Evolutionary conservation across 305 asterid genomes (phyloP).

Genomic region (Solanum hybrid): DNA sequence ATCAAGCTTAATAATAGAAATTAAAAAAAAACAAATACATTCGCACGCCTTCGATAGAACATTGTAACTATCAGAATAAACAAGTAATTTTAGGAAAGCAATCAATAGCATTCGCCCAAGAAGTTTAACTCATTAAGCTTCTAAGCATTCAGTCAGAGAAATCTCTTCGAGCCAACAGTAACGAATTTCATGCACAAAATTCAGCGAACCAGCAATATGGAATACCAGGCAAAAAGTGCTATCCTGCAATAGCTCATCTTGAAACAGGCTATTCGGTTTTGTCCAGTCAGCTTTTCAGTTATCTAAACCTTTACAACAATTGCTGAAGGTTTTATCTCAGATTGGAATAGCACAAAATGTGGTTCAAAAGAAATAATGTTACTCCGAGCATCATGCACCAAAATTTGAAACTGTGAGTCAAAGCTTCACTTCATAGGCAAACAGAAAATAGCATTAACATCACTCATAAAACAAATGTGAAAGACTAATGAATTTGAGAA

Average conservation of each 20-base stretch:
- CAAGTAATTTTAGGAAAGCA: neutral
- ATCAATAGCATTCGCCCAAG: neutral
- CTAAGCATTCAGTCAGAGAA: neutral
- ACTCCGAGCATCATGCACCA: neutral
- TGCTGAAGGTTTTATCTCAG: neutral
- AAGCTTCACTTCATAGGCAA: neutral
- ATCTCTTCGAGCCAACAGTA: neutral
- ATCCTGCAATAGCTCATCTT: neutral
- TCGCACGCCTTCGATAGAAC: neutral
- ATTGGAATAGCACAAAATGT: neutral
- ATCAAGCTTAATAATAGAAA: neutral
- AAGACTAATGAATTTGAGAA: constrained; percentile 2
- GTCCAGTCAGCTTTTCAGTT: neutral
- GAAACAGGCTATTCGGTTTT: neutral
- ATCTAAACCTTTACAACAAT: neutral
- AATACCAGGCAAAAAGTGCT: neutral
- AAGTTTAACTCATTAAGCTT: neutral
- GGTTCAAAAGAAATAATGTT: neutral
- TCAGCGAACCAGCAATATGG: neutral
- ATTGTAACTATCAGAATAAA: neutral
- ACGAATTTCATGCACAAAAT: neutral
- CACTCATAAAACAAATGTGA: neutral
- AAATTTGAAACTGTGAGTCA: neutral
- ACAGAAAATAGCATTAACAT: neutral
- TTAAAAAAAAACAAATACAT: neutral